These are phyloP conservation scores for Aspergillus aculeatinus DNA, from an alignment of 2,329 filamentous ascomycete species.

Conservation along the genomic window DNA sequence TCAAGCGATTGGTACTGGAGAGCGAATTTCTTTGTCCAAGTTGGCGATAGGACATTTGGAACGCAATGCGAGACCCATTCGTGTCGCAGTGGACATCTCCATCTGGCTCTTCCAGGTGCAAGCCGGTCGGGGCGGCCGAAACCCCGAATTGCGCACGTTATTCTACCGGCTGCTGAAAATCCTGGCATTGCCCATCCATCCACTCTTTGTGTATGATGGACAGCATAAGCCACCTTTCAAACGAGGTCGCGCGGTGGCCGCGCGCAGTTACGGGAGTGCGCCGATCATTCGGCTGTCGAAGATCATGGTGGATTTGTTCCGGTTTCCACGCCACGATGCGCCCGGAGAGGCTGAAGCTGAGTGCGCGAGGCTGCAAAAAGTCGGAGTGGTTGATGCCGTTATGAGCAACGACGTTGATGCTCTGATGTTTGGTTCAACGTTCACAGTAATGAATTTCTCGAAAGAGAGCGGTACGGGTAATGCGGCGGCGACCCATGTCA, in stretches of 20 bases:
- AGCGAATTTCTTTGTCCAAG: slow-evolving; percentile 77
- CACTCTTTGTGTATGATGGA: slow-evolving; percentile 88
- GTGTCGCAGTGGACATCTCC: slow-evolving; percentile 87
- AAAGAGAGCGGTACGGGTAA: slow-evolving; percentile 66
- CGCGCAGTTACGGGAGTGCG: slow-evolving; percentile 58
- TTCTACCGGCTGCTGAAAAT: slow-evolving; percentile 87
- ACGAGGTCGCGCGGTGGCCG: slow-evolving; percentile 67
- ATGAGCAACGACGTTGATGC: slow-evolving; percentile 96
- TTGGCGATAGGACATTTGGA: slow-evolving; percentile 77
- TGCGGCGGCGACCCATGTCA: slow-evolving; percentile 74
- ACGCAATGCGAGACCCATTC: slow-evolving; percentile 67
- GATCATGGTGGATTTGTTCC: slow-evolving; percentile 78
- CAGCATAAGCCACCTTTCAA: slow-evolving; percentile 84
- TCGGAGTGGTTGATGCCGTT: slow-evolving; percentile 86
- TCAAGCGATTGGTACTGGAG: slow-evolving; percentile 78
- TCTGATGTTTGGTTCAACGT: slow-evolving; percentile 89
- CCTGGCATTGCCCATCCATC: slow-evolving; percentile 73
- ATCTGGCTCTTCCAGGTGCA: slow-evolving; percentile 98
- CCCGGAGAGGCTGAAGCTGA: slow-evolving; percentile 96
- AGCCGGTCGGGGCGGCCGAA: slow-evolving; percentile 78
- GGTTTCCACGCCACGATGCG: slow-evolving; percentile 78
- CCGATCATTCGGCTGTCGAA: slow-evolving; percentile 74
- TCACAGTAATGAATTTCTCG: slow-evolving; percentile 79
- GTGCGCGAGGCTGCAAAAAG: slow-evolving; percentile 79
- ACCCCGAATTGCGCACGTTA: slow-evolving; percentile 84